These are phyloP conservation scores for Dicorynia guianensis DNA, from an alignment of 306 rosid genomes.

Conservation along the genomic window DNA sequence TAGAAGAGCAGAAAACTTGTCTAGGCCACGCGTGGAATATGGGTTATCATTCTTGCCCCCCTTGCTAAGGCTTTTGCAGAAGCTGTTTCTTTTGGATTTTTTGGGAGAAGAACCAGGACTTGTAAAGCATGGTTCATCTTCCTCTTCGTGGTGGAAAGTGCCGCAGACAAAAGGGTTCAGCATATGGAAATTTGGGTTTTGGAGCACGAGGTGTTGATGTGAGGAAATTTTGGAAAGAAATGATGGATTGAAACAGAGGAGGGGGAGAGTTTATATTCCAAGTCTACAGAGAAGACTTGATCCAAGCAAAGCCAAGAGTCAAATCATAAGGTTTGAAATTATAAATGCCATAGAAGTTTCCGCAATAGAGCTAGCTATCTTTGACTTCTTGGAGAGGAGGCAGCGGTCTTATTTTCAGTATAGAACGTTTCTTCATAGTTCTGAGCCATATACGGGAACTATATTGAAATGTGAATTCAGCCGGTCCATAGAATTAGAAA, in stretches of 20 bases:
- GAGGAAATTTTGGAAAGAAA: constrained; percentile 17
- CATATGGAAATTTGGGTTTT: constrained; percentile 43
- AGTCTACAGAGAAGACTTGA: constrained; percentile 43
- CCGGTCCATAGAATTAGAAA: neutral
- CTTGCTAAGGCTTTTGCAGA: constrained; percentile 29
- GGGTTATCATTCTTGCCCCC: constrained; percentile 64
- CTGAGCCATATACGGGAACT: neutral
- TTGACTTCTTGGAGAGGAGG: constrained; percentile 57
- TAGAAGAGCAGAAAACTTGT: constrained; percentile 80
- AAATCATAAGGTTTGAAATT: constrained; percentile 49
- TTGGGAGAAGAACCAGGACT: constrained; percentile 55
- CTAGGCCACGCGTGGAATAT: constrained; percentile 73
- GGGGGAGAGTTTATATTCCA: constrained; percentile 1
- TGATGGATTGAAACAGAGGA: constrained; percentile 18
- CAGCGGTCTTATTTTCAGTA: constrained; percentile 5
- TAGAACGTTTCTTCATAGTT: too few relatives aligned
- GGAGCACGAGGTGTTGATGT: neutral
- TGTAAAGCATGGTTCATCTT: constrained; percentile 34
- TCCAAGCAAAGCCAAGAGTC: constrained; percentile 50
- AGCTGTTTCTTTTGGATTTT: constrained; percentile 47
- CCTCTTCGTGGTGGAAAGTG: constrained; percentile 47
- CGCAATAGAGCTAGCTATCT: constrained; percentile 38
- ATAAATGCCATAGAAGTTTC: constrained; percentile 42
- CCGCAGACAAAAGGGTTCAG: constrained; percentile 62
- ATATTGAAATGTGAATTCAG: neutral